Evolutionary conservation across 2,329 filamentous ascomycete genomes (phyloP), one percentile per base, ranked within the genome.

Genomic region (Rutstroemia sp.): DNA sequence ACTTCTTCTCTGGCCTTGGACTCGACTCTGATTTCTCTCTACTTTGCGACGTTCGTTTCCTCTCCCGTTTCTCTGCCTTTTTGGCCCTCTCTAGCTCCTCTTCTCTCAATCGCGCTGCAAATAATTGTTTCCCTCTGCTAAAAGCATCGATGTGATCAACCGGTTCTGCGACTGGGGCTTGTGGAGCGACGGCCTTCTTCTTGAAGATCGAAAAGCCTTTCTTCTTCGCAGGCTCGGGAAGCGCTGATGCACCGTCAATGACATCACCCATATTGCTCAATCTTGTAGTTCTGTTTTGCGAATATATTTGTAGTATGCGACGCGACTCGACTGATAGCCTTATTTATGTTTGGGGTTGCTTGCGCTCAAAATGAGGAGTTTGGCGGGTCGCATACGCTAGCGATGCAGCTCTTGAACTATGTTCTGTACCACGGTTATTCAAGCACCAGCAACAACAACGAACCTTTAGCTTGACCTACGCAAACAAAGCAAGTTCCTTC

Each of bases 181-280:
- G 56, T 16, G 76, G 74, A 75, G 76, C 79, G 21, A 73, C 69
- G 48, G 78, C 75, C 60, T 78, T 38, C 52, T 50, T 80, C 51
- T 78, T 82, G 70, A 84, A 84, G 17, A 82, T 73, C 0, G 75
- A 75, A 14, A 34, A 34, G 40, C 72, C 54, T 62, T 69, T 63
- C 60, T 70, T 63, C 9, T 46, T 51, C 6, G 36, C 40, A 14
- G 58, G 56, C 39, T 34, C 30, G 30, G 30, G 8, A 34, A 59
- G 58, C 9, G 57, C 47, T 16, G 56, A 21, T 19, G 46, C 34
- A 4, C 45, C 47, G 12, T 44, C 30, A 21, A 47, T 14, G 5
- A 8, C n/a, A n/a, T 61, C 53, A 21, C 51, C 60, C 40, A 60
- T 52, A 14, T 44, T 48, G 9, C 25, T 2, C 30, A 19, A 27